A percentile compares a stretch with the other conserved stretches of the same genome.
phyloP scores from a whole-genome alignment of 208 protist species.

The Leishmania martiniquensis region DNA sequence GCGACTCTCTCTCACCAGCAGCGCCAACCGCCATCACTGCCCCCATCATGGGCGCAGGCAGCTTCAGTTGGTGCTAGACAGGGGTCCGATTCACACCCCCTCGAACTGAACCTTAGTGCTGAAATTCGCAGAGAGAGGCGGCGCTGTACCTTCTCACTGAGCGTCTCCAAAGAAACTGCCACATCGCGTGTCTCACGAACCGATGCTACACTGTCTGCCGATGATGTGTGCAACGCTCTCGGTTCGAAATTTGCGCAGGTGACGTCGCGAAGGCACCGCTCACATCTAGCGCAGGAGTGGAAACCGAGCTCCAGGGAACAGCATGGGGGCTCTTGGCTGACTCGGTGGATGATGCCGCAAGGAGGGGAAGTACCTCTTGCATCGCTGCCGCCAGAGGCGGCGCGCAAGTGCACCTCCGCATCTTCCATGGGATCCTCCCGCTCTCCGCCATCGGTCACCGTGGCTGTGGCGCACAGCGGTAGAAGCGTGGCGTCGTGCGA shows the following conservation, averaged over 20 bases:
- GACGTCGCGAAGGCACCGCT: not conserved
- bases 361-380: not conserved
- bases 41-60: not conserved
- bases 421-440: not conserved
- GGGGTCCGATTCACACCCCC: not conserved
- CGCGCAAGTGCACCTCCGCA: not conserved
- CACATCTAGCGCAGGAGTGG: not conserved
- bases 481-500: conserved; percentile 11
- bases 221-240: not conserved
- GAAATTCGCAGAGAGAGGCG: not conserved
- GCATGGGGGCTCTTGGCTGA: not conserved
- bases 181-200: not conserved
- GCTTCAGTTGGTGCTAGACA: not conserved
- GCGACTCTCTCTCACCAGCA: not conserved
- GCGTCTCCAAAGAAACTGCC: conserved; percentile 7
- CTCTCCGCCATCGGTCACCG: conserved; percentile 7
- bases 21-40: not conserved
- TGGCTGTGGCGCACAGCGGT: not conserved
- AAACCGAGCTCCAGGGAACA: not conserved
- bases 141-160: conserved; percentile 4
- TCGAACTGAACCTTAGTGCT: not conserved
- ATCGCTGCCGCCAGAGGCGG: not conserved
- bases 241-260: not conserved
- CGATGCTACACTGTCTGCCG: not conserved
- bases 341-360: not conserved